A percentile compares a stretch with the other conserved stretches of the same genome.
Evolutionary conservation across 371 early-diverging fungal species (phyloP).

Genomic region (Batkoa obscura): DNA sequence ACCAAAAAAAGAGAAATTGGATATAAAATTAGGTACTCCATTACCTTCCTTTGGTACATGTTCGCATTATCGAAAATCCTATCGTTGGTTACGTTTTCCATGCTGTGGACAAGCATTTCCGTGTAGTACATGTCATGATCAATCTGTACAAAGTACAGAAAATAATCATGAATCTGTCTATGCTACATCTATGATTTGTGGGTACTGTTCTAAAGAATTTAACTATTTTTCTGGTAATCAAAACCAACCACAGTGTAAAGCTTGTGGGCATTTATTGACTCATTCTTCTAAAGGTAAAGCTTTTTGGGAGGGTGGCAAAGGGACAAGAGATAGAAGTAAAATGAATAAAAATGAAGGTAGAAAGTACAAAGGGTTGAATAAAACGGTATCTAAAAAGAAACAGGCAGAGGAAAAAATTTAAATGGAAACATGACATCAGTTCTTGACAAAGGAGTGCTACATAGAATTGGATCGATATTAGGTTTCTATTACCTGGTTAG

Average conservation of each 20-base stretch:
- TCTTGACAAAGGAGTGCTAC: no score
- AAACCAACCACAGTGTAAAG: slow-evolving; percentile 19
- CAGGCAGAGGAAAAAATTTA: neutral
- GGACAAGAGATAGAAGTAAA: slow-evolving; percentile 51
- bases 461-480: no score
- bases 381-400: neutral
- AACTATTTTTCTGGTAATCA: slow-evolving; percentile 13
- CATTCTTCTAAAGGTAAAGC: slow-evolving; percentile 20
- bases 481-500: no score
- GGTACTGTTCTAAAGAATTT: slow-evolving; percentile 79
- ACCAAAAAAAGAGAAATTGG: neutral
- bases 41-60: slow-evolving; percentile 2
- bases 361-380: neutral
- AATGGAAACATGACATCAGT: no score
- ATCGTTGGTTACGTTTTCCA: slow-evolving; percentile 92
- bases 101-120: slow-evolving; percentile 71
- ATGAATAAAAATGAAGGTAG: slow-evolving; percentile 29
- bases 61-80: neutral
- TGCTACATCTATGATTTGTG: slow-evolving; percentile 77
- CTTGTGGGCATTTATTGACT: slow-evolving; percentile 56
- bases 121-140: slow-evolving; percentile 88
- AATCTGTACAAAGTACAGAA: neutral
- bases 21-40: slow-evolving; percentile 8
- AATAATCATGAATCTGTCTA: neutral
- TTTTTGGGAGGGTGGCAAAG: slow-evolving; percentile 97